Evolutionary conservation across 2,329 filamentous ascomycete species (phyloP), one percentile per base, ranked within the genome.

Genomic region (Lachnellula arida): DNA sequence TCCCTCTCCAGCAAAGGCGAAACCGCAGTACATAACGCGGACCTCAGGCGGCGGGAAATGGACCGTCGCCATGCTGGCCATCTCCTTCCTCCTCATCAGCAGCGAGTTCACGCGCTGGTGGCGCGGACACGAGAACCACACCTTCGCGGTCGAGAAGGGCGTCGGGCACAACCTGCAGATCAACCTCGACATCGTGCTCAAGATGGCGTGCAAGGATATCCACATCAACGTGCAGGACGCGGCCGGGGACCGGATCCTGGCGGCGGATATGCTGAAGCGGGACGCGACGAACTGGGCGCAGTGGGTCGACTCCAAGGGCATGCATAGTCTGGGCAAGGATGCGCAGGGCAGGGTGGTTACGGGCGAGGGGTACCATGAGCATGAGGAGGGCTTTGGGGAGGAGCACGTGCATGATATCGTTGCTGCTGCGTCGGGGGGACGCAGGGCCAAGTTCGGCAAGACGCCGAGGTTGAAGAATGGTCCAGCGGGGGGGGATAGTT

Each of bases 141-240:
- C 89, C 58, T 99, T 97, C 74, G 87, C 87, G 58, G 93, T 99
- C 55, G 94, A 97, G 73, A 94, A 95, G 74, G 90, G 90, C 63
- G 81, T 99, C 40, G 87, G 88, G 2, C 91, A 91, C 73, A 81
- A 85, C 60, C 82, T 99, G 71, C 92, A 97, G 74, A 88, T 99
- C 75, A 99, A 99, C 76, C 77, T 99, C 56, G 94, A 99, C 73
- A 79, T 95, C n/a, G 89, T 97, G 5, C 80, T 99, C 49, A 81
- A 81, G 51, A 99, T 99, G 94, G 77, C 80, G 65, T 99, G 94
- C 77, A 75, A 80, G 55, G 87, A 95, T 69, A 75, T 99, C n/a
- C 89, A 96, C 75, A 79, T 99, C 73, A 97, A 99, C 74, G 92
- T 99, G 50, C 94, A 97, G 76, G 94, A 99, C 72, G 92, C 93